Percentiles rank a stretch among this genome's conserved stretches.
Evolutionary conservation across 495 filamentous ascomycete species (phyloP).

Genomic region (Penicillium lividum): DNA sequence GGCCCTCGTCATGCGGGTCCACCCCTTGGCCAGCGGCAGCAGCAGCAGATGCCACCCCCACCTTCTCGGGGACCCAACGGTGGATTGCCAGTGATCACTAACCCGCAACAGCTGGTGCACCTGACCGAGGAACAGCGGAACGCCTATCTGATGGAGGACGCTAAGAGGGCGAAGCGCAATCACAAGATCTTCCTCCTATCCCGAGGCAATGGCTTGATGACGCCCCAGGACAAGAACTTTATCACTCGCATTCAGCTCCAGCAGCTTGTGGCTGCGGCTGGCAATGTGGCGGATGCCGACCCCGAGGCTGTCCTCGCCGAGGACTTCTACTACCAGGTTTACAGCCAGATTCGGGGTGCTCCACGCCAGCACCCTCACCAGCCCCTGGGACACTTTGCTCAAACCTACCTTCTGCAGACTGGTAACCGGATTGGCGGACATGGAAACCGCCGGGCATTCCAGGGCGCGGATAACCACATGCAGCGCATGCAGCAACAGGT

Average conservation of each 20-base stretch:
- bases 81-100: constrained; percentile 58
- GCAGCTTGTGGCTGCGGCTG: constrained; percentile 88
- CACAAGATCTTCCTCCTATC: constrained; percentile 96
- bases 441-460: constrained; percentile 63
- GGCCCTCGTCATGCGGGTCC: constrained; percentile 34
- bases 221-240: constrained; percentile 98
- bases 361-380: constrained; percentile 85
- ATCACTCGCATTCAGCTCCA: constrained; percentile 97
- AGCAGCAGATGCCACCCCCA: constrained; percentile 32
- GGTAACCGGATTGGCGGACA: constrained; percentile 72
- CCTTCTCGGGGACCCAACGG: constrained; percentile 27
- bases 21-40: constrained; percentile 31
- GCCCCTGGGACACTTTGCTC: constrained; percentile 91
- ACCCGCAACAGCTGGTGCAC: constrained; percentile 71
- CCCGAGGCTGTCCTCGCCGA: constrained; percentile 79
- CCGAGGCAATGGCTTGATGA: constrained; percentile 96
- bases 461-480: constrained; percentile 90
- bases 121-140: constrained; percentile 78
- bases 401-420: constrained; percentile 95
- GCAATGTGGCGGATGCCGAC: constrained; percentile 76
- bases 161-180: constrained; percentile 93
- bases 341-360: constrained; percentile 86
- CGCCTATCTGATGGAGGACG: constrained; percentile 82
- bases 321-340: constrained; percentile 99
- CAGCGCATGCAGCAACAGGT: constrained; percentile 99